phyloP scores from a whole-genome alignment of 2,329 filamentous ascomycete species.

The Fusarium secorum region DNA sequence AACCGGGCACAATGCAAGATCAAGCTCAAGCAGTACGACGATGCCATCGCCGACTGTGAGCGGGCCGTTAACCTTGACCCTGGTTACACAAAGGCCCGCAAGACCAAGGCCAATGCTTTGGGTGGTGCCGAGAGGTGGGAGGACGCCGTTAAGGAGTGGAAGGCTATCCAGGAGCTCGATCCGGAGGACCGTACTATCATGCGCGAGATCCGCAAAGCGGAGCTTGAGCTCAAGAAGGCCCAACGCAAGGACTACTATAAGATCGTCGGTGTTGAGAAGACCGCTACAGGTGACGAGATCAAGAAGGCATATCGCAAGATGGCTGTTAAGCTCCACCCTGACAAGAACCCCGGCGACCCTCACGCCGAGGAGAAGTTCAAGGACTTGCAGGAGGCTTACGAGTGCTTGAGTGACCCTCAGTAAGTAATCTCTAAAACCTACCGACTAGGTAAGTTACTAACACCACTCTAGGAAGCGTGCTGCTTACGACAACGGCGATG shows the following conservation, averaged over 20 bases:
- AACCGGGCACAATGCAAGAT: constrained; percentile 89
- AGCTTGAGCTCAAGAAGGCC: constrained; percentile 97
- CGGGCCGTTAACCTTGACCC: constrained; percentile 84
- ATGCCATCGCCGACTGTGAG: constrained; percentile 86
- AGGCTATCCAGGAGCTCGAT: constrained; percentile 82
- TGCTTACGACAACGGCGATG: constrained; percentile 90
- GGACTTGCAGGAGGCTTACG: constrained; percentile 96
- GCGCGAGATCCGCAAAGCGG: constrained; percentile 87
- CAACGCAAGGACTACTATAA: constrained; percentile 99
- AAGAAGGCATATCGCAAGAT: constrained; percentile 97
- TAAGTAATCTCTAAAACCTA: constrained; percentile 58
- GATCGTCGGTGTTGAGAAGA: constrained; percentile 88
- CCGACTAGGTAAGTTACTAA: constrained; percentile 46
- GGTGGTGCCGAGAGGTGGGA: constrained; percentile 91
- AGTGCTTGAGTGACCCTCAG: constrained; percentile 92
- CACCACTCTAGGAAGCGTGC: constrained; percentile 74
- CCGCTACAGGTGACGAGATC: constrained; percentile 82
- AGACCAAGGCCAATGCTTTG: constrained; percentile 90
- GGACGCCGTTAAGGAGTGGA: constrained; percentile 87
- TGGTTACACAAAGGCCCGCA: constrained; percentile 86
- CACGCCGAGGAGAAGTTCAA: constrained; percentile 93
- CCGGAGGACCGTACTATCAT: constrained; percentile 81
- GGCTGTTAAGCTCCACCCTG: constrained; percentile 92
- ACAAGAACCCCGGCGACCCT: constrained; percentile 93
- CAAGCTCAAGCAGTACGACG: constrained; percentile 83